These are phyloP conservation scores for Aspergillus indologenus DNA, from an alignment of 495 filamentous ascomycete species.

Conservation along the genomic window DNA sequence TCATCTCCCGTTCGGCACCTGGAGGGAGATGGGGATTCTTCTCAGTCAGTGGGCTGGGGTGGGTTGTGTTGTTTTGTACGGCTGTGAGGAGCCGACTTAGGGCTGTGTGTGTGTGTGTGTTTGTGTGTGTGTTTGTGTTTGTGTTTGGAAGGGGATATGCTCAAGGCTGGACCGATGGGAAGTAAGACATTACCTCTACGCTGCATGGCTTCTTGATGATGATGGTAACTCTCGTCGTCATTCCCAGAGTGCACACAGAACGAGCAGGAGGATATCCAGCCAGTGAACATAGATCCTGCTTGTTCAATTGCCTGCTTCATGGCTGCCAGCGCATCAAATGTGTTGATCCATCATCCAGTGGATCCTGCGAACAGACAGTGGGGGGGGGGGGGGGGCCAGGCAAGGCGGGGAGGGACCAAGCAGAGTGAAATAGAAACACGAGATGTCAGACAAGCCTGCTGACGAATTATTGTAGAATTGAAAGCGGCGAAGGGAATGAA, in stretches of 20 bases:
- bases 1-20: constrained; percentile 45
- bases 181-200: constrained; percentile 26
- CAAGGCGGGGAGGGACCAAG: neutral
- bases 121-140: no score
- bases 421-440: constrained; percentile 13
- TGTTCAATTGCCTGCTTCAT: constrained; percentile 43
- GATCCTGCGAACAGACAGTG: neutral
- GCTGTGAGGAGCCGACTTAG: neutral
- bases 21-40: neutral
- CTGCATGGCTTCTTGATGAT: constrained; percentile 24
- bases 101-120: constrained; percentile 1
- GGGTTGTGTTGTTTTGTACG: neutral
- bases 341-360: constrained; percentile 30
- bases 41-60: constrained; percentile 6
- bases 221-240: constrained; percentile 26
- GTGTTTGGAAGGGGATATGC: constrained; percentile 7
- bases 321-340: constrained; percentile 41
- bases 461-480: neutral
- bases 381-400: constrained; percentile 4
- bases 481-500: no score
- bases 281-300: constrained; percentile 42
- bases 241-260: constrained; percentile 30
- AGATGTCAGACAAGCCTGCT: constrained; percentile 2
- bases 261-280: constrained; percentile 44
- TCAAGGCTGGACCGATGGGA: neutral